phyloP scores from a whole-genome alignment of 306 rosid species.

The Chamaecrista fasciculata region DNA sequence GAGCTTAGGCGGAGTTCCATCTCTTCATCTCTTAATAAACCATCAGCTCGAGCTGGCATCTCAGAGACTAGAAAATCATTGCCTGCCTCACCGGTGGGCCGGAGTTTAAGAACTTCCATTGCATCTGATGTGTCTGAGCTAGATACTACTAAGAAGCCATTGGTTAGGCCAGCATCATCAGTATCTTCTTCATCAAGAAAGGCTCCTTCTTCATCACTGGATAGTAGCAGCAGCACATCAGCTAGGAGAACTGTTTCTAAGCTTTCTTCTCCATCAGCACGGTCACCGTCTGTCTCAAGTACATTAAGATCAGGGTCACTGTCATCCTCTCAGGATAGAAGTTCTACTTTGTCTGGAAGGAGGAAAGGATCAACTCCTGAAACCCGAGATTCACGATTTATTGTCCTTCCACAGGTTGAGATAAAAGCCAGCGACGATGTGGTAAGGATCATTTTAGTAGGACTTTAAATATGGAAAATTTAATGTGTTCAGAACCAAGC shows the following conservation, averaged over 20 bases:
- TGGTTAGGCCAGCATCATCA: slow-evolving; percentile 51
- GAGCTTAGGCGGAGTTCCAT: slow-evolving; percentile 68
- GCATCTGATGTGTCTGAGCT: slow-evolving; percentile 41
- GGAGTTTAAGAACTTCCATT: slow-evolving; percentile 40
- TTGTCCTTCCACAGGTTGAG: slow-evolving; percentile 91
- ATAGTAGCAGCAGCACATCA: slow-evolving; percentile 55
- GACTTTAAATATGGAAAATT: neutral
- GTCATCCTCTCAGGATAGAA: slow-evolving; percentile 59
- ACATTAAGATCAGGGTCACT: slow-evolving; percentile 57
- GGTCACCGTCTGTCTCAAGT: slow-evolving; percentile 52
- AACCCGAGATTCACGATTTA: slow-evolving; percentile 65
- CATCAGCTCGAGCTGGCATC: slow-evolving; percentile 33
- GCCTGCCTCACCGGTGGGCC: slow-evolving; percentile 36
- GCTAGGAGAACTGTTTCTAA: slow-evolving; percentile 59
- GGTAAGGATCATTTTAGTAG: slow-evolving; percentile 49
- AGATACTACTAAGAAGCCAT: slow-evolving; percentile 44
- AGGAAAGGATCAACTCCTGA: slow-evolving; percentile 62
- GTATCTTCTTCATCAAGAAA: slow-evolving; percentile 49
- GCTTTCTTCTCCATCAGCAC: slow-evolving; percentile 56
- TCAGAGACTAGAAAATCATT: slow-evolving; percentile 49
- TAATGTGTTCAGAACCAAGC: neutral
- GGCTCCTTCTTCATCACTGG: slow-evolving; percentile 48
- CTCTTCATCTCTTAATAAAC: slow-evolving; percentile 44
- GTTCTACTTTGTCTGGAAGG: slow-evolving; percentile 63
- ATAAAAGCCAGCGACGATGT: slow-evolving; percentile 84